Conservation (phyloP, 2,329 filamentous ascomycete species). For the Shiraia sp. region DNA sequence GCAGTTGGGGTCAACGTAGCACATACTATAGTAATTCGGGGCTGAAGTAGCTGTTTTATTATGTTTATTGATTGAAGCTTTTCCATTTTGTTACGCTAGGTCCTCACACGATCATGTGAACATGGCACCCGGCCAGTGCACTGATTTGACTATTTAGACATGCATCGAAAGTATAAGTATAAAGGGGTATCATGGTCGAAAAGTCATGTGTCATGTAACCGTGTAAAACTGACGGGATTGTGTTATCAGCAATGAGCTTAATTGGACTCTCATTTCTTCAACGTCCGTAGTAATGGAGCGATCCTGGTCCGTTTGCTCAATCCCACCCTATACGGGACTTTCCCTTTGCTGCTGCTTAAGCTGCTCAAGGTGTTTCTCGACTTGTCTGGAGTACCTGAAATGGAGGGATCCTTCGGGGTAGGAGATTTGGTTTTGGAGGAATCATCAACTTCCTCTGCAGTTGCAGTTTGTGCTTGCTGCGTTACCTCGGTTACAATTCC, state of each 20-base stretch:
- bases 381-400: conserved; percentile 19
- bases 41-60: too few species aligned
- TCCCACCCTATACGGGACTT: conserved; percentile 52
- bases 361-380: conserved; percentile 17
- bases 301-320: conserved; percentile 55
- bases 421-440: neutral
- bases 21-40: too few species aligned
- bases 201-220: neutral
- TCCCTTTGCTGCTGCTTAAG: conserved; percentile 40
- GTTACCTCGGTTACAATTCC: neutral
- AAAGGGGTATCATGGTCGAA: conserved; percentile 16
- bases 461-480: neutral
- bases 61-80: too few species aligned
- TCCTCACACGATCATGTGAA: too few species aligned
- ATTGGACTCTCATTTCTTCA: conserved; percentile 49
- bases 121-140: neutral
- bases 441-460: neutral
- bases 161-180: conserved; percentile 2
- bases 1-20: too few species aligned
- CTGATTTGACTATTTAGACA: conserved; percentile 1
- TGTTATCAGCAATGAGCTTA: too few species aligned
- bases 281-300: conserved; percentile 51
- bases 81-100: too few species aligned
- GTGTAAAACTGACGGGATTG: too few species aligned
- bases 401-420: neutral